Base-by-base conservation (phyloP, 2,329 filamentous ascomycete genomes). In the Diplodia scrobiculata region DNA sequence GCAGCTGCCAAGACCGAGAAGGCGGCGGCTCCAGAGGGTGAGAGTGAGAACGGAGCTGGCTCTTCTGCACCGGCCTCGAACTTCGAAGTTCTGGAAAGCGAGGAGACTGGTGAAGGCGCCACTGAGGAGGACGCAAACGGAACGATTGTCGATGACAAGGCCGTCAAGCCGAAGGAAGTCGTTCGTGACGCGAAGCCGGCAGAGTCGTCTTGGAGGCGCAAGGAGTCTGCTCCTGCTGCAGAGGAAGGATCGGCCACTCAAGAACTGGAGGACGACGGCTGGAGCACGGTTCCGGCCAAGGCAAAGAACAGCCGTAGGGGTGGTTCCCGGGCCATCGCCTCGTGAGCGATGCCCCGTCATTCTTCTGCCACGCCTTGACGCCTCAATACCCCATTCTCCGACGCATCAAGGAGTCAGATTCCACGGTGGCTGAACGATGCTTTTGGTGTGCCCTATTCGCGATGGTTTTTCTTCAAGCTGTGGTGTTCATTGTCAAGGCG, bases 1-100 rank as follows among this genome's bases (percentile, higher is more conserved):
- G 80, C 81, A 60, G 79, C 77, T 38, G 87, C 85, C n/a, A 88
- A 86, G 71, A 84, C 83, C n/a, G 79, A 85, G 27, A 87, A 87
- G 77, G 84, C 86, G 68, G 72, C 67, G 68, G 72, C 67, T 69
- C 77, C 72, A 70, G 80, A 82, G 68, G 80, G 81, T 67, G 52
- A 63, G 17, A 59, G 29, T 3, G 66, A 67, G 34, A 66, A 66
- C 21, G 72, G 69, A 52, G 69, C 36, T 73, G 50, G 58, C 21
- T 62, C 55, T 17, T 78, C 78, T 68, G 79, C 80, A 64, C 34
- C 54, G 9, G 79, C 79, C 29, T 79, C 79, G 47, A 84, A 80
- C 71, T 84, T 83, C 70, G 86, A 86, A 71, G 82, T 87, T 70
- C 79, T 87, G 68, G 82, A 83, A 71, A 78, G 78, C 25, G 75